A percentile compares a stretch with the other conserved stretches of the same genome.
These are phyloP conservation scores for Geotrichum candidum DNA, from an alignment of 1,139 yeast genomes.

Conservation along the genomic window DNA sequence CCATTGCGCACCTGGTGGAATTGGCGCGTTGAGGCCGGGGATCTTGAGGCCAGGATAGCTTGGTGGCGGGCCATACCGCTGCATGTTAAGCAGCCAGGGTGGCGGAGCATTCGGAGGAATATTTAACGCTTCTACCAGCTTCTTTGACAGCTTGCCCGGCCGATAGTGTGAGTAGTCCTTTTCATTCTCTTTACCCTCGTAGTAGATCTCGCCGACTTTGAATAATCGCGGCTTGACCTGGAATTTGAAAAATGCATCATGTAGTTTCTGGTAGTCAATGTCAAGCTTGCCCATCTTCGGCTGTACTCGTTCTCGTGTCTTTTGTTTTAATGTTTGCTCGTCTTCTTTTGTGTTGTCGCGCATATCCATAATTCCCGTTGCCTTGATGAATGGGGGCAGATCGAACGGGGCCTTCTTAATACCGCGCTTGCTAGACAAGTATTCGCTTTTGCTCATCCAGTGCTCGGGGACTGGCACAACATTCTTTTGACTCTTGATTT, in stretches of 20 bases:
- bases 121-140: conserved; percentile 63
- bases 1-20: conserved; percentile 38
- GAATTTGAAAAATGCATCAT: conserved; percentile 80
- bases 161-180: conserved; percentile 41
- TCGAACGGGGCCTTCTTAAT: conserved; percentile 68
- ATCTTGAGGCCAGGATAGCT: conserved; percentile 62
- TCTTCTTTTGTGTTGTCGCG: conserved; percentile 50
- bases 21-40: conserved; percentile 46
- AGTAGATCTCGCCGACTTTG: conserved; percentile 70
- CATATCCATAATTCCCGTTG: conserved; percentile 87
- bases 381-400: conserved; percentile 69
- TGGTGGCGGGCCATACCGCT: conserved; percentile 76
- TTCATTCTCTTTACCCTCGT: conserved; percentile 67
- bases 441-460: conserved; percentile 80
- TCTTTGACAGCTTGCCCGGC: conserved; percentile 65
- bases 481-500: conserved; percentile 61
- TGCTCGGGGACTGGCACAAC: conserved; percentile 74
- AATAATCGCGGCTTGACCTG: conserved; percentile 69
- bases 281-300: conserved; percentile 86
- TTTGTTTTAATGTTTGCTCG: conserved; percentile 60
- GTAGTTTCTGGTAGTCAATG: conserved; percentile 74
- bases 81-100: conserved; percentile 79
- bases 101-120: conserved; percentile 59
- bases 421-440: conserved; percentile 64
- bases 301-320: conserved; percentile 77